Conservation (phyloP, 139 green algal genomes). For the Picochlorum costavermella region DNA sequence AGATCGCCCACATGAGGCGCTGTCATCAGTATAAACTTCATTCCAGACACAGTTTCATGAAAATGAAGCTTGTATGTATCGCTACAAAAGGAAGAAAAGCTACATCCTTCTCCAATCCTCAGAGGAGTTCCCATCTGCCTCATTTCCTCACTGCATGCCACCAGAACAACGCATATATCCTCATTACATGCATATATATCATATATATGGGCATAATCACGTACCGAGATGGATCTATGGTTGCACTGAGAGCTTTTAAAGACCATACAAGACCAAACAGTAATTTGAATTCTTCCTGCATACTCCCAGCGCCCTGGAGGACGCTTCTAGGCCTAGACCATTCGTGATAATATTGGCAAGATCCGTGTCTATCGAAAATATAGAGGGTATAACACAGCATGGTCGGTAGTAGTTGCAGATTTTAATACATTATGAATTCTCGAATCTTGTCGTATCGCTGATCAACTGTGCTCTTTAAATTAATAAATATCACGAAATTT, state of each 20-base stretch:
- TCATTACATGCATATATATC: too few relatives aligned
- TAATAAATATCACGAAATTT: background rate
- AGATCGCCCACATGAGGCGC: constrained; percentile 57
- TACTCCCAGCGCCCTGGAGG: constrained; percentile 52
- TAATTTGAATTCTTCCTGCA: constrained; percentile 83
- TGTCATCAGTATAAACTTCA: constrained; percentile 86
- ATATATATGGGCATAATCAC: background rate
- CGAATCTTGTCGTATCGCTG: too few relatives aligned
- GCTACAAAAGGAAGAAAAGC: constrained; percentile 72
- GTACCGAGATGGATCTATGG: constrained; percentile 75
- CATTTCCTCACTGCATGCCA: constrained; percentile 41
- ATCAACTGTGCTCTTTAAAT: too few relatives aligned
- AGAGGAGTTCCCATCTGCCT: constrained; percentile 58
- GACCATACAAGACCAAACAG: constrained; percentile 95
- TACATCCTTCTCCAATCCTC: constrained; percentile 65
- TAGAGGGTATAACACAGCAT: constrained; percentile 55
- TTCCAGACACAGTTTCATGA: constrained; percentile 76
- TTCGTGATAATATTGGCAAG: constrained; percentile 81
- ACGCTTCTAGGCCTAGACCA: constrained; percentile 74
- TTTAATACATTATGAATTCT: too few relatives aligned
- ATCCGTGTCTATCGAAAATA: constrained; percentile 73
- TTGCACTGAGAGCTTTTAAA: constrained; percentile 70
- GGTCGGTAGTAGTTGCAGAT: too few relatives aligned
- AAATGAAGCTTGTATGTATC: constrained; percentile 91
- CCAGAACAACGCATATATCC: too few relatives aligned